Conservation (phyloP, 1,284 basidiomycete genomes). For the Irpex sp. region DNA sequence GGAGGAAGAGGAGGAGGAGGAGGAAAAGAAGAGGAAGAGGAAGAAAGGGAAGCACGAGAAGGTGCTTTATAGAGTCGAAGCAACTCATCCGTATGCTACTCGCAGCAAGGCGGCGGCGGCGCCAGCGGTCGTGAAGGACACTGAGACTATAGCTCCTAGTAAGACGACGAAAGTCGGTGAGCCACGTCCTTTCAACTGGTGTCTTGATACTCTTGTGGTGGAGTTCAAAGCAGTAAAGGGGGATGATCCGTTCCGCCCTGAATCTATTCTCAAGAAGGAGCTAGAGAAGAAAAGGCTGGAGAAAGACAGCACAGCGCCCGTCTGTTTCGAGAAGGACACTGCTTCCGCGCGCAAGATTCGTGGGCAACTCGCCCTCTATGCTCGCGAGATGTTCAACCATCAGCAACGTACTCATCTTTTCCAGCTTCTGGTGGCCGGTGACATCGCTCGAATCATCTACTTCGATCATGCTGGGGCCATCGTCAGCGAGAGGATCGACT, state of each 20-base stretch:
- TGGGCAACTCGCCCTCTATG: neutral
- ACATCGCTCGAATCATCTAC: neutral
- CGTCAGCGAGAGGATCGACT: constrained; percentile 1
- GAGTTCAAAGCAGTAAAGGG: neutral
- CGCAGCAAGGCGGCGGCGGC: neutral
- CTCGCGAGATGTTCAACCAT: neutral
- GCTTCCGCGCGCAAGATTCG: neutral
- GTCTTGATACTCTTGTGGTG: neutral
- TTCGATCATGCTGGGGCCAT: constrained; percentile 5
- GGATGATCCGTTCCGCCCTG: neutral
- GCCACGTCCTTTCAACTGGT: neutral
- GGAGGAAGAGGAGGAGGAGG: too few species aligned
- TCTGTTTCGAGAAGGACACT: neutral
- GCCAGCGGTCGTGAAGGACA: neutral
- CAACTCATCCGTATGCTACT: neutral
- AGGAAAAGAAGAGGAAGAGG: neutral
- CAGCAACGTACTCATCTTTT: neutral
- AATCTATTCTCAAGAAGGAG: neutral
- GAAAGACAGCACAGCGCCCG: neutral
- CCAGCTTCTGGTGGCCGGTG: neutral
- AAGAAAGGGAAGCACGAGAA: neutral
- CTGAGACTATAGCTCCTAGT: neutral
- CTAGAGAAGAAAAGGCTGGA: neutral
- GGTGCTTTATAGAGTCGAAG: neutral
- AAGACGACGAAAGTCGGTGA: neutral